A percentile compares a stretch with the other conserved stretches of the same genome.
Evolutionary conservation across 345 rosid species (phyloP).

Genomic region (Aquilaria malaccensis): DNA sequence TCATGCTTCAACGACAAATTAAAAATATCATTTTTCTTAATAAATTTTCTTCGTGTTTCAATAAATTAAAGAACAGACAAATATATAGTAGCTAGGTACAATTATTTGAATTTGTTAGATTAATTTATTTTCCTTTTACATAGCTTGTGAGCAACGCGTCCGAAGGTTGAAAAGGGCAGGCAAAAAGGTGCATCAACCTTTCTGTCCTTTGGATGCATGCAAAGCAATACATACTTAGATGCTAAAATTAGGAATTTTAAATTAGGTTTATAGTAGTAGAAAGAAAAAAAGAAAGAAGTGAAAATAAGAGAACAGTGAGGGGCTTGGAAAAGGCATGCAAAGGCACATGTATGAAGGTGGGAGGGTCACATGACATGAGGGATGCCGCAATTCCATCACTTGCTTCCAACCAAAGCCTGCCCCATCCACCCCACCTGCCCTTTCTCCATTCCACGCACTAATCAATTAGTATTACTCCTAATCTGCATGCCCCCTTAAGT

Average conservation of each 20-base stretch:
- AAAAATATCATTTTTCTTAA: neutral
- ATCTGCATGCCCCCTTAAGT: too few relatives aligned
- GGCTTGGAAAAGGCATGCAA: conserved; percentile 20
- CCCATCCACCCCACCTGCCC: conserved; percentile 11
- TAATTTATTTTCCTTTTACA: neutral
- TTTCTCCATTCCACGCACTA: neutral
- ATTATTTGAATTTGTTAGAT: neutral
- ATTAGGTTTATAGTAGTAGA: neutral
- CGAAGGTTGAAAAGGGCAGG: too few relatives aligned
- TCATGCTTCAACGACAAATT: neutral
- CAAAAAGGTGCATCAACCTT: neutral
- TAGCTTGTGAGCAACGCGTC: neutral
- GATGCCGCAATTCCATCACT: conserved; percentile 22
- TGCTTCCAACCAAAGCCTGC: conserved; percentile 17
- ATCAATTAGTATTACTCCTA: too few relatives aligned
- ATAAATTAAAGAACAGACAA: neutral
- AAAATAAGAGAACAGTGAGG: conserved; percentile 12
- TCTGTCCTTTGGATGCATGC: neutral
- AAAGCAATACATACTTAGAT: neutral
- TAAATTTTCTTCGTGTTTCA: neutral
- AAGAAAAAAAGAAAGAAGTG: conserved; percentile 16
- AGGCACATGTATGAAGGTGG: conserved; percentile 45
- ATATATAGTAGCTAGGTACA: neutral
- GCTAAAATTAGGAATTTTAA: neutral
- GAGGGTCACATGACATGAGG: conserved; percentile 29